Base-by-base conservation (phyloP, 768 basidiomycete genomes). In the Leccinum subgranulosum region DNA sequence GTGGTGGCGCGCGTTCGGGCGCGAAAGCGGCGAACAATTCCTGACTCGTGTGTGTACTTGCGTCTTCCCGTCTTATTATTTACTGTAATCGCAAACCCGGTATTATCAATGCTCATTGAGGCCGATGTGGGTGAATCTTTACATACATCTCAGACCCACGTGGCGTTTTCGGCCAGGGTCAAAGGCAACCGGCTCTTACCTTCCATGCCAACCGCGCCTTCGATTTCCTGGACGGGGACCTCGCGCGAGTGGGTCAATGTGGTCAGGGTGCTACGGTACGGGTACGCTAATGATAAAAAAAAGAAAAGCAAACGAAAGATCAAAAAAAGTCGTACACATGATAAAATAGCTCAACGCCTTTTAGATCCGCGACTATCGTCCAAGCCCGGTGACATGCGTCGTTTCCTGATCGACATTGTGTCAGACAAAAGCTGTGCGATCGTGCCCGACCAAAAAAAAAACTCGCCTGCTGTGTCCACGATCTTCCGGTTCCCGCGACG, bases 291-390 rank as follows among this genome's bases (percentile, higher is more conserved):
- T 9, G 25, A 47, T 25, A 11, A 6, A 23, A 25, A 11, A 19
- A 46, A 11, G 43, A 23, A 43, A 19, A 47, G 21, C 46, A 47
- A n/a, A 47, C 28, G n/a, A 21, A 6, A 21, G 15, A 29, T 29
- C 25, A 25, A 41, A 45, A 53, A 59, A 60, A 50, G 27, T 58
- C 62, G 31, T 66, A 69, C 69, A 73, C 64, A 68, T 62, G 66
- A 60, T 59, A 57, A 59, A 58, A 65, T 69, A 62, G 72, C 58
- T 83, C 77, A 88, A 63, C 87, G 85, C 62, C 88, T 81, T 75
- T 90, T 90, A 53, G 84, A 84, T 59, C 84, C 80, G 58, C 88
- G 80, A 36, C 76, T 68, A 50, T 90, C 88, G 48, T 89, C 88
- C 67, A 85, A 63, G 7, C 82, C 77, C n/a, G 88, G 87, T 6